phyloP scores from a whole-genome alignment of 1,284 basidiomycete species.

The Heterobasidion irregulare region DNA sequence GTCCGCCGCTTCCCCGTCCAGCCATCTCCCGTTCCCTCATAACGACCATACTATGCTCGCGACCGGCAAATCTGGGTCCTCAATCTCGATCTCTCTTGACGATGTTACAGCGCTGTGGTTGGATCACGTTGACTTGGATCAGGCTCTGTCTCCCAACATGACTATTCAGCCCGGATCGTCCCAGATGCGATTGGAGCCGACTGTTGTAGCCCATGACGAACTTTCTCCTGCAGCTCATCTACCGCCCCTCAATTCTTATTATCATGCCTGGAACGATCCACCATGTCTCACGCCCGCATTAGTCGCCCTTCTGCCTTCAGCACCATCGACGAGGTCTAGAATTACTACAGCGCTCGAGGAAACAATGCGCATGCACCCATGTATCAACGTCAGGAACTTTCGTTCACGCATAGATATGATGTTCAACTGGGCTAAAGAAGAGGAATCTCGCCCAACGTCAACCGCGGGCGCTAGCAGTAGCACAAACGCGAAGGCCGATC shows the following conservation, averaged over 20 bases:
- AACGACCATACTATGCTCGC: slow-evolving; percentile 34
- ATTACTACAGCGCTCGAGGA: slow-evolving; percentile 32
- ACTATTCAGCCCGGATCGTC: slow-evolving; percentile 5
- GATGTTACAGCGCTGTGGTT: slow-evolving; percentile 56
- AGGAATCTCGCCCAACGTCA: slow-evolving; percentile 5
- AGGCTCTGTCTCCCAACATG: slow-evolving; percentile 14
- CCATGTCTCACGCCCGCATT: slow-evolving; percentile 20
- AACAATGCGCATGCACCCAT: slow-evolving; percentile 39
- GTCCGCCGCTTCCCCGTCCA: slow-evolving; percentile 12
- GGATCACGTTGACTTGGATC: slow-evolving; percentile 33
- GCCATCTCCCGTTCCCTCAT: slow-evolving; percentile 21
- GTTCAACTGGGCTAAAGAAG: slow-evolving; percentile 28
- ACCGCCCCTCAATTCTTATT: slow-evolving; percentile 11
- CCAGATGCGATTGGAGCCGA: slow-evolving; percentile 41
- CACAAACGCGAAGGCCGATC: slow-evolving; percentile 17
- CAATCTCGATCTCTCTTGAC: slow-evolving; percentile 45
- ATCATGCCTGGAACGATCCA: slow-evolving; percentile 11
- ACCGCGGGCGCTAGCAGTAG: neutral
- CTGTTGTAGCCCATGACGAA: slow-evolving; percentile 15
- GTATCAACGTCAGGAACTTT: slow-evolving; percentile 42
- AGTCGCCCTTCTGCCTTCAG: slow-evolving; percentile 30
- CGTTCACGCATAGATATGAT: slow-evolving; percentile 35
- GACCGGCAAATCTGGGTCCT: slow-evolving; percentile 33
- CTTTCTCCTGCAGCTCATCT: slow-evolving; percentile 4
- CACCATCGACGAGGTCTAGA: slow-evolving; percentile 26